Evolutionary conservation across 768 basidiomycete genomes (phyloP), one percentile per base, ranked within the genome.

Genomic region (Rhizopogon vinicolor): DNA sequence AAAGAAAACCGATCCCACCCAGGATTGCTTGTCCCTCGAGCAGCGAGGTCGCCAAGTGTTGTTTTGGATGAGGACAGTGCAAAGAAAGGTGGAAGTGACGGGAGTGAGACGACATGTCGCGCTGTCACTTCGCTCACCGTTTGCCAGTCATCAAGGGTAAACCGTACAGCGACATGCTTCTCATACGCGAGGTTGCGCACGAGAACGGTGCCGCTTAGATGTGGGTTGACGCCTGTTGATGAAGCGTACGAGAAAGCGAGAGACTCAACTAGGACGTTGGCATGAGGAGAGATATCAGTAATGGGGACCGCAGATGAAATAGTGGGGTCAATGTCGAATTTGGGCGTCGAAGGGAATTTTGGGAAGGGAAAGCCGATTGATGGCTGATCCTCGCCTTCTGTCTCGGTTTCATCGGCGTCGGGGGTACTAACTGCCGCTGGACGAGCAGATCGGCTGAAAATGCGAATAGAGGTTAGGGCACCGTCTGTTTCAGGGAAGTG

Each of bases 121-220:
- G 78, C 86, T 42, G 70, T 58, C 33, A 97, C 93, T 67, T 98
- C 96, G 42, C 84, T 87, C 0, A 91, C 90, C 3, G 95, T 98
- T 59, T 88, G 84, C 96, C 96, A 98, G 46, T 89, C 85, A 69
- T 98, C 96, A 45, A 96, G 76, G 1, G 96, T 98, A 68, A 95
- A 98, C 1, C 95, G 77, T 0, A 97, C 79, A 0, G 82, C 85
- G 44, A 98, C 86, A 51, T 81, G 77, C 72, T 98, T 98, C 68
- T 90, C 86, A 58, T 89, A 98, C 0, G 89, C 75, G 52, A 97
- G 61, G 68, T 98, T 98, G 60, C 86, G 82, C 18, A 93, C 92
- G 48, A 92, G 80, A 54, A 97, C 72, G 7, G 88, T 83, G 6
- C 96, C 96, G 2, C 78, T 74, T 13, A 97, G 78, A 73, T 68